Conservation (phyloP, 768 basidiomycete genomes). For the Kwoniella newhampshirensis region DNA sequence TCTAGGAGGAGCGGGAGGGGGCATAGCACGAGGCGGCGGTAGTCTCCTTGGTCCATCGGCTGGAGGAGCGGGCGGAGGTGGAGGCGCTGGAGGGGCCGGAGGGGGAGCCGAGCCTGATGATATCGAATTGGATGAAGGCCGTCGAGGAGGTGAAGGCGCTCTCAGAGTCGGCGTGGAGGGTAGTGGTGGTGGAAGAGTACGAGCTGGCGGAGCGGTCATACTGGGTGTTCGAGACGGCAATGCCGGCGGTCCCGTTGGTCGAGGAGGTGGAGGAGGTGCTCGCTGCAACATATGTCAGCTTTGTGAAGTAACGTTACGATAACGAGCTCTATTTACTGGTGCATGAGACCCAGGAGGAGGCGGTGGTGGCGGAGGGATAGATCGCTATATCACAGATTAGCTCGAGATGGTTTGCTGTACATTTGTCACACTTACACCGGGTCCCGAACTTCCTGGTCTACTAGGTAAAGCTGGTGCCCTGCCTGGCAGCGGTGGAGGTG, state of each 20-base stretch:
- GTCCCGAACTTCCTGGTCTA: conserved; percentile 13
- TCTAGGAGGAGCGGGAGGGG: conserved; percentile 18
- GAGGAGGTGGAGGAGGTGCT: conserved; percentile 37
- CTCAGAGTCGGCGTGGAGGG: conserved; percentile 12
- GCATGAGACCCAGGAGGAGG: conserved; percentile 11
- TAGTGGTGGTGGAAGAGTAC: conserved; percentile 27
- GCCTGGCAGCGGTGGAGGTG: conserved; percentile 19
- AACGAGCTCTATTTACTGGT: conserved; percentile 5
- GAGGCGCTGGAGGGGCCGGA: conserved; percentile 25
- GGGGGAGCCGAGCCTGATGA: conserved; percentile 27
- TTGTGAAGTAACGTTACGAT: neutral
- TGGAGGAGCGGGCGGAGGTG: conserved; percentile 24
- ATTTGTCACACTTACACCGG: conserved; percentile 10
- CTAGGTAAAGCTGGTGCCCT: conserved; percentile 21
- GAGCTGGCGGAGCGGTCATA: conserved; percentile 33
- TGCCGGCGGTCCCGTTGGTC: conserved; percentile 29
- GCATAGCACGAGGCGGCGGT: conserved; percentile 29
- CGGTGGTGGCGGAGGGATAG: conserved; percentile 23
- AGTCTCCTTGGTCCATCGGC: conserved; percentile 17
- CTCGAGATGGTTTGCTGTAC: neutral
- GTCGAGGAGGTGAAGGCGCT: conserved; percentile 17
- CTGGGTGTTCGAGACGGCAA: conserved; percentile 48
- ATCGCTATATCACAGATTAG: conserved; percentile 4
- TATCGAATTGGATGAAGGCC: conserved; percentile 20
- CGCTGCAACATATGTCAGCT: too few species aligned